phyloP scores from a whole-genome alignment of 1,284 basidiomycete species.

The Peniophora sp. region DNA sequence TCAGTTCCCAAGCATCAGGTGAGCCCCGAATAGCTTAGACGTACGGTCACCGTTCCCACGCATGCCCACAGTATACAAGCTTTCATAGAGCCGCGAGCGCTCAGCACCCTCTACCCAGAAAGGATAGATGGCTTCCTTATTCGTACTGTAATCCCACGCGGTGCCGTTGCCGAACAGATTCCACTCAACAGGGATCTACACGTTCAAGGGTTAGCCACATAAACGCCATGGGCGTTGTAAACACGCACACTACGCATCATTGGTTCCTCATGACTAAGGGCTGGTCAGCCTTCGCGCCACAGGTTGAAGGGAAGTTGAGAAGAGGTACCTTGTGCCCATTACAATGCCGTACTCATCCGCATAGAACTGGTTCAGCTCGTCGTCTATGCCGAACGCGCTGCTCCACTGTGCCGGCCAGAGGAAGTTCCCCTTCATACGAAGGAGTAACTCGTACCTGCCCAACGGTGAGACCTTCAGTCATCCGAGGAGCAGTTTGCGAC shows the following conservation, averaged over 20 bases:
- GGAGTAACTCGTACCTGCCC: constrained; percentile 53
- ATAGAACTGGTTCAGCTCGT: constrained; percentile 52
- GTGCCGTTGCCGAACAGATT: constrained; percentile 39
- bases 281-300: constrained; percentile 1
- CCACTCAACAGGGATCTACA: constrained; percentile 48
- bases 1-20: background rate
- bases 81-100: constrained; percentile 49
- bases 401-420: constrained; percentile 43
- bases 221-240: no score
- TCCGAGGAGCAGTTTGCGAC: constrained; percentile 13
- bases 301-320: background rate
- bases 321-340: constrained; percentile 50
- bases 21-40: background rate
- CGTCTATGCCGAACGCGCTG: constrained; percentile 63
- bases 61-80: constrained; percentile 60
- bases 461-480: background rate
- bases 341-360: constrained; percentile 65
- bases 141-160: constrained; percentile 52
- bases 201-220: no score
- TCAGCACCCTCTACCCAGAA: constrained; percentile 55
- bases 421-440: constrained; percentile 65
- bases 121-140: constrained; percentile 43
- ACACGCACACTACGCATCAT: constrained; percentile 42
- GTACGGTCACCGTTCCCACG: constrained; percentile 46
- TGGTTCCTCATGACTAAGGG: constrained; percentile 49